Conservation (phyloP, 2,329 filamentous ascomycete species). For the Fusarium mundagurra region DNA sequence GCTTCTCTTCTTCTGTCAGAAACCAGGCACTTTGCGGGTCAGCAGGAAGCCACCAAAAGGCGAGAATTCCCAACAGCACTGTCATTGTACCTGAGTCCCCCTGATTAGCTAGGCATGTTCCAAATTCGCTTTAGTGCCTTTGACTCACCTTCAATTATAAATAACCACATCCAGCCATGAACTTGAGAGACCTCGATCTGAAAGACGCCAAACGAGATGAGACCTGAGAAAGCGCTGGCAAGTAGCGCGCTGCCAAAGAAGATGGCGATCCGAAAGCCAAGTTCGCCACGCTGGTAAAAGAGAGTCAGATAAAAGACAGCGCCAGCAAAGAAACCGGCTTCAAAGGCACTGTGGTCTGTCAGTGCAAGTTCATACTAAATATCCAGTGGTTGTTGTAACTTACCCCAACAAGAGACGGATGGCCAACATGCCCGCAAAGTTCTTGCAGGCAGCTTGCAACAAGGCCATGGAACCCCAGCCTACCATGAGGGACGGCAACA, state of each 20-base stretch:
- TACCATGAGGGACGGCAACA: conserved; percentile 53
- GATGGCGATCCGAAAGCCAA: conserved; percentile 56
- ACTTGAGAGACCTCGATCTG: conserved; percentile 37
- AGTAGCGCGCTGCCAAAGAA: conserved; percentile 68
- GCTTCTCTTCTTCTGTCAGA: not conserved
- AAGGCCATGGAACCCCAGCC: conserved; percentile 57
- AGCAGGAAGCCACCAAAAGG: conserved; percentile 4
- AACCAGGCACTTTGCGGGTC: conserved; percentile 2
- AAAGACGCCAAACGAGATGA: conserved; percentile 69
- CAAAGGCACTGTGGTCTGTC: not conserved
- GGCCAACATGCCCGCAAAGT: conserved; percentile 50
- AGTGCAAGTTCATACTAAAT: not conserved
- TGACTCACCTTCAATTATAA: not conserved
- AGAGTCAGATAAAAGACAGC: conserved; percentile 1
- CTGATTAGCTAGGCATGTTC: accelerated
- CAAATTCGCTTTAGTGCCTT: accelerated
- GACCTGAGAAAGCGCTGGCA: conserved; percentile 72
- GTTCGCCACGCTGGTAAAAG: not conserved
- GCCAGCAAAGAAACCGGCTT: not conserved
- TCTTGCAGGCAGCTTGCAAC: conserved; percentile 55
- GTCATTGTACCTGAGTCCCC: not conserved
- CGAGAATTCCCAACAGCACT: not conserved
- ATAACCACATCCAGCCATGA: conserved; percentile 5
- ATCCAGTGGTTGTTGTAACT: not conserved
- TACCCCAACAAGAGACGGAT: not conserved